Evolutionary conservation across 1,139 yeast species (phyloP).

Genomic region (Hyphopichia wangnamkhiaoensis): DNA sequence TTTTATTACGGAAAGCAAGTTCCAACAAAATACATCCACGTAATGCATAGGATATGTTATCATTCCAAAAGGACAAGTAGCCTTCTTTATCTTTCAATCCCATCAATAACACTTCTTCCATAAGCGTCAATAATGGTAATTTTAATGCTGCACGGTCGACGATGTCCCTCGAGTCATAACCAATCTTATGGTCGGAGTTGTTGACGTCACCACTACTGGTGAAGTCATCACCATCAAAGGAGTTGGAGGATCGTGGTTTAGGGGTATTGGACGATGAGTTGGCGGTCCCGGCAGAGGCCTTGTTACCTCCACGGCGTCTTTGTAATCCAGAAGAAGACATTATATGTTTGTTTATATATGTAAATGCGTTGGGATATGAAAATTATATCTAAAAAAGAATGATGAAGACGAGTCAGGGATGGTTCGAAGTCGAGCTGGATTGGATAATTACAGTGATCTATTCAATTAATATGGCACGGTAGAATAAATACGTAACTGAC

Average conservation of each 20-base stretch:
- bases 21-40: conserved; percentile 94
- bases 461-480: too few species aligned
- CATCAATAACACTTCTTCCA: conserved; percentile 93
- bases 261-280: conserved; percentile 11
- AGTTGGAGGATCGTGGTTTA: conserved; percentile 13
- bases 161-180: conserved; percentile 78
- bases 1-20: conserved; percentile 86
- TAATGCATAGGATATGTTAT: conserved; percentile 91
- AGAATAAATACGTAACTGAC: too few species aligned
- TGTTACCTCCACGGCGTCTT: conserved; percentile 49
- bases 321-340: conserved; percentile 17
- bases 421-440: not conserved
- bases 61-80: conserved; percentile 96
- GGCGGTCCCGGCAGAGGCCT: conserved; percentile 14
- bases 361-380: too few species aligned
- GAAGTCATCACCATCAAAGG: conserved; percentile 24
- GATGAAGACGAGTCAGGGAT: not conserved
- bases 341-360: not conserved
- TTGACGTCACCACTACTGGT: conserved; percentile 10
- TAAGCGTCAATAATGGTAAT: conserved; percentile 76
- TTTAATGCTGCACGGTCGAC: conserved; percentile 47
- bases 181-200: conserved; percentile 57
- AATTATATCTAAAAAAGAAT: not conserved
- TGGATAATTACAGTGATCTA: too few species aligned
- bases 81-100: conserved; percentile 97